Conservation (phyloP, 768 basidiomycete species). For the Psilocybe sp. region DNA sequence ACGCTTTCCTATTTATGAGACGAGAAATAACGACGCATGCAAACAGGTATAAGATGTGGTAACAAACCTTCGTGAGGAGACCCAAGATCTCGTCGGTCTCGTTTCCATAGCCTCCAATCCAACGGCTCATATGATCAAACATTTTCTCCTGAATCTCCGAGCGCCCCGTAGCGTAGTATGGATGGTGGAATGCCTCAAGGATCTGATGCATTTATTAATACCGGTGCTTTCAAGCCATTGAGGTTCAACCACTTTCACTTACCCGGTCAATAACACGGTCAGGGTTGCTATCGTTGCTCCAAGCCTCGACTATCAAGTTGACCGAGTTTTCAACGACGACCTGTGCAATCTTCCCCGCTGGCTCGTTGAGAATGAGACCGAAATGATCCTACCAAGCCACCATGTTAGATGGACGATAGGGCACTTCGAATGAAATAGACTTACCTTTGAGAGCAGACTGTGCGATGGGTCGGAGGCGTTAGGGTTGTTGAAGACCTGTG, state of each 20-base stretch:
- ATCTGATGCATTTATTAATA: constrained; percentile 29
- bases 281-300: constrained; percentile 44
- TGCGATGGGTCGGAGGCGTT: constrained; percentile 73
- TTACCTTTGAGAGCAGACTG: constrained; percentile 66
- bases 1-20: constrained; percentile 44
- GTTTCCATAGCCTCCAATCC: constrained; percentile 49
- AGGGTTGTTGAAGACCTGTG: constrained; percentile 64
- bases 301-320: constrained; percentile 57
- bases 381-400: constrained; percentile 57
- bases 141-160: constrained; percentile 58
- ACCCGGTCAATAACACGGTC: constrained; percentile 45
- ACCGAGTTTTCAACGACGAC: constrained; percentile 63
- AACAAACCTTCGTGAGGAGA: constrained; percentile 50
- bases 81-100: constrained; percentile 42
- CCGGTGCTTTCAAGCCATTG: background rate
- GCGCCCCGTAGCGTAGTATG: constrained; percentile 54
- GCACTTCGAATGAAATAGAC: background rate
- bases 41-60: background rate
- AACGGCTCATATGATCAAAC: constrained; percentile 53
- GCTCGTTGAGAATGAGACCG: constrained; percentile 67
- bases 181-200: constrained; percentile 68
- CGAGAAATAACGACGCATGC: background rate
- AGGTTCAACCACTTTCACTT: constrained; percentile 3
- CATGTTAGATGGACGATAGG: background rate
- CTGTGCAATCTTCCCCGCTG: constrained; percentile 71